Conservation (phyloP, 192 early-diverging fungal genomes). For the Backusella psychrophila region DNA sequence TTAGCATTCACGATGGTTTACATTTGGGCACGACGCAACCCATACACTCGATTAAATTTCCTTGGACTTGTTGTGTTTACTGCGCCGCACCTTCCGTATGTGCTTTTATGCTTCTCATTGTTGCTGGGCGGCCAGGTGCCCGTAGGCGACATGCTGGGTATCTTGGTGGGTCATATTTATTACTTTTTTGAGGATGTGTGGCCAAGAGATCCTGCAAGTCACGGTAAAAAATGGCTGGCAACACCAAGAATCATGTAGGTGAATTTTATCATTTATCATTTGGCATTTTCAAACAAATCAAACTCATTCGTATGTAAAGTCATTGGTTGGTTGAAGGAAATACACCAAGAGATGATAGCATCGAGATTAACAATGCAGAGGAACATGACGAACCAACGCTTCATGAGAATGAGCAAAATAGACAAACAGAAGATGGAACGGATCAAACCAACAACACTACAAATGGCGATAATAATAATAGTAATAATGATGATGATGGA, state of each 20-base stretch:
- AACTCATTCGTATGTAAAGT: neutral
- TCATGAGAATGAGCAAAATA: neutral
- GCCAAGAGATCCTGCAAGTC: constrained; percentile 67
- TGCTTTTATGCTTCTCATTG: constrained; percentile 83
- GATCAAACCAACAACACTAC: too few species aligned
- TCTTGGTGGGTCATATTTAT: constrained; percentile 90
- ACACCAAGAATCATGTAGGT: constrained; percentile 57
- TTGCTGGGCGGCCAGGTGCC: constrained; percentile 80
- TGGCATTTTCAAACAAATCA: too few species aligned
- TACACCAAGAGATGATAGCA: neutral
- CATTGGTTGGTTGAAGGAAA: constrained; percentile 22
- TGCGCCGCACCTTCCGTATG: constrained; percentile 92
- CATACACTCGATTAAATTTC: constrained; percentile 84
- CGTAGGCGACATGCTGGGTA: constrained; percentile 75
- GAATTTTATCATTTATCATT: neutral
- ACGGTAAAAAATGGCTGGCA: constrained; percentile 49
- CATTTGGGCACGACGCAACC: constrained; percentile 96
- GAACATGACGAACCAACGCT: neutral
- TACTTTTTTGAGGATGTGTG: constrained; percentile 97
- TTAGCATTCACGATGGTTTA: constrained; percentile 89
- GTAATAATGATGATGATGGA: neutral
- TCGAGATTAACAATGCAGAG: neutral
- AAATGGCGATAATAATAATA: neutral
- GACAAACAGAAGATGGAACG: neutral
- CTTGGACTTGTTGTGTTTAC: constrained; percentile 89